These are phyloP conservation scores for Tylopilus felleus DNA, from an alignment of 768 basidiomycete genomes.

Conservation along the genomic window DNA sequence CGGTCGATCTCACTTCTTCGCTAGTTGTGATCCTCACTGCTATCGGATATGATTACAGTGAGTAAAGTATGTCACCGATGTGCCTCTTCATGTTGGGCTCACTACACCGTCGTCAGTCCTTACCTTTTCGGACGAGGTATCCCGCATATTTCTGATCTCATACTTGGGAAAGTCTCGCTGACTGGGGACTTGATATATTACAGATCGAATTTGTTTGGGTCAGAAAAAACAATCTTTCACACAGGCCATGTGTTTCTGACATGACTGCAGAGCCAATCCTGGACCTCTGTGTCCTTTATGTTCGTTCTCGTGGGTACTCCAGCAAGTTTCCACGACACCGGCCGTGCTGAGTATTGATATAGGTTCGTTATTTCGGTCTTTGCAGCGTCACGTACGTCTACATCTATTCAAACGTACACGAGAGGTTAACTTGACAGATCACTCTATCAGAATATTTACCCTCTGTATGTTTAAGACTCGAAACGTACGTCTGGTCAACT, in stretches of 20 bases:
- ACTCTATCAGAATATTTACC: neutral
- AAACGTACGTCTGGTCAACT: neutral
- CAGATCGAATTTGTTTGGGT: conserved; percentile 12
- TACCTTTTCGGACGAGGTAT: conserved; percentile 9
- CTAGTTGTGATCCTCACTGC: conserved; percentile 5
- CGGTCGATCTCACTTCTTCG: neutral
- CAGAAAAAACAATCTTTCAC: neutral
- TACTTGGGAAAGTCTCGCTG: neutral
- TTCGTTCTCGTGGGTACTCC: conserved; percentile 1
- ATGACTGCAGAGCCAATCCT: neutral
- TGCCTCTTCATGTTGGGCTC: neutral
- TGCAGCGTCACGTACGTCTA: conserved; percentile 1
- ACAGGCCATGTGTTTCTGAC: neutral
- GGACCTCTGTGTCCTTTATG: conserved; percentile 1
- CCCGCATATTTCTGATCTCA: neutral
- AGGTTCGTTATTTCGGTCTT: conserved; percentile 15
- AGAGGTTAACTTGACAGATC: neutral
- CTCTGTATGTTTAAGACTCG: neutral
- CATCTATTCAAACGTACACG: neutral
- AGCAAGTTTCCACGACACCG: no score
- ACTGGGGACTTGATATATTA: neutral
- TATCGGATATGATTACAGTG: conserved; percentile 7
- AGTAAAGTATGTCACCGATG: neutral
- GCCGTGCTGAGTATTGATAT: neutral
- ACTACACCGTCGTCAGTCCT: neutral